Evolutionary conservation across 1,284 basidiomycete species (phyloP), one percentile per base, ranked within the genome.

Genomic region (Sporisorium scitamineum): DNA sequence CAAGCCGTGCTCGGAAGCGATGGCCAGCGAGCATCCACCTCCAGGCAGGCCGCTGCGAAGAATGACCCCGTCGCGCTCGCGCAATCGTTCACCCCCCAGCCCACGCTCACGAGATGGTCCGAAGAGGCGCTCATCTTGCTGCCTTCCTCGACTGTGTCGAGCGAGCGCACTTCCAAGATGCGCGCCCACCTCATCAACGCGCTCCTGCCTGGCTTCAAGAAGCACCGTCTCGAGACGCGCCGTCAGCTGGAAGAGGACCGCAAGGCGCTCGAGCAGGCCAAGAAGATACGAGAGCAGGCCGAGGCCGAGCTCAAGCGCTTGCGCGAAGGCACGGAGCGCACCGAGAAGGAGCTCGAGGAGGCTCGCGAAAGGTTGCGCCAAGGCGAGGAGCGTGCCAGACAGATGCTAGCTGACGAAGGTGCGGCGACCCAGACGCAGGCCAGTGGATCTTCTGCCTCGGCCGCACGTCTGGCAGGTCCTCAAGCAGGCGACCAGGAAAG

Each of bases 41-140:
- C 50, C 61, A 51, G 61, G 51, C 60, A 66, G 61, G 75, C 64
- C 37, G 73, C 56, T n/a, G 29, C 37, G 6, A 41, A 45, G 41
- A 64, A 54, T 26, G 81, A 84, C 47, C 75, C 74, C n/a, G 81
- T 85, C 9, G 68, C 79, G 1, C 70, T 79, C 18, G 80, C 85
- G 7, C 75, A 82, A 22, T 87, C 87, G 16, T 88, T 88, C 76
- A 76, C 84, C 11, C 95, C 95, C 3, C 87, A 93, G 66, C 92
- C 87, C 11, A 97, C 96, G 0, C 84, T 91, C n/a, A 92, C 93
- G 80, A 90, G 96, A 50, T 98, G 96, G 95, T 87, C 89, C 1
- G 95, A 97, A 80, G 95, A 97, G 86, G 90, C 90, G 61, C 92
- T 92, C 78, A 91, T 93, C 57, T 88, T 94, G 16, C 91, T 94